Percentiles rank a stretch among this genome's conserved stretches.
phyloP scores from a whole-genome alignment of 2,329 filamentous ascomycete genomes.

The Colletotrichum tanaceti region DNA sequence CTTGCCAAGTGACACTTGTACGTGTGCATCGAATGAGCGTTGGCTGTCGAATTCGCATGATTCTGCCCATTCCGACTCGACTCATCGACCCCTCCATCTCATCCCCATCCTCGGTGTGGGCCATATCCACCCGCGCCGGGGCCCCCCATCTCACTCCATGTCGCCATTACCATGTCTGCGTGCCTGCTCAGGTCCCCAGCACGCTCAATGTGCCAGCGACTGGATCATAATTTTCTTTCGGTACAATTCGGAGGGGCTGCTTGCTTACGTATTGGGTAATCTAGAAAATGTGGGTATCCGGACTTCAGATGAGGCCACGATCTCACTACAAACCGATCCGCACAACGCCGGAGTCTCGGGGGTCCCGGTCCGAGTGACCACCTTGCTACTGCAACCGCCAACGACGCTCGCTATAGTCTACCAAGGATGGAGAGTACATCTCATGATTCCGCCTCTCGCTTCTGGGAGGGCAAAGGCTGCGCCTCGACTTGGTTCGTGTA shows the following conservation, averaged over 20 bases:
- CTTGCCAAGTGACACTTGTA: too few species aligned
- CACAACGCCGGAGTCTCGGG: neutral
- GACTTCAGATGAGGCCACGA: neutral
- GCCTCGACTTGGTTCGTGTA: too few species aligned
- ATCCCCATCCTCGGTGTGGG: constrained; percentile 29
- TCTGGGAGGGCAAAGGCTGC: neutral
- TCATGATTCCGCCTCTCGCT: neutral
- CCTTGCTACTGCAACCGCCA: neutral
- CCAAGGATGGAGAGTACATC: neutral
- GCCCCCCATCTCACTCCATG: neutral
- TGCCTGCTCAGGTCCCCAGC: neutral
- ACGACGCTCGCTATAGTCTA: neutral
- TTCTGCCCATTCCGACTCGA: neutral
- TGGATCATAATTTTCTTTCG: neutral
- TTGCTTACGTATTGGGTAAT: neutral
- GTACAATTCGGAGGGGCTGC: too few species aligned
- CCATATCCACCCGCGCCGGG: constrained; percentile 18
- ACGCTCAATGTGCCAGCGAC: neutral
- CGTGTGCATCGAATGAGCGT: too few species aligned
- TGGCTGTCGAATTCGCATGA: neutral
- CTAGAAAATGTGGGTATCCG: neutral
- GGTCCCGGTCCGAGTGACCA: neutral
- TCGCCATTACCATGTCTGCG: neutral
- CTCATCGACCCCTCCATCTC: constrained; percentile 17
- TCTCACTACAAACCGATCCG: neutral